Evolutionary conservation across 2,329 filamentous ascomycete genomes (phyloP).

Genomic region (Apiospora malaysiana): DNA sequence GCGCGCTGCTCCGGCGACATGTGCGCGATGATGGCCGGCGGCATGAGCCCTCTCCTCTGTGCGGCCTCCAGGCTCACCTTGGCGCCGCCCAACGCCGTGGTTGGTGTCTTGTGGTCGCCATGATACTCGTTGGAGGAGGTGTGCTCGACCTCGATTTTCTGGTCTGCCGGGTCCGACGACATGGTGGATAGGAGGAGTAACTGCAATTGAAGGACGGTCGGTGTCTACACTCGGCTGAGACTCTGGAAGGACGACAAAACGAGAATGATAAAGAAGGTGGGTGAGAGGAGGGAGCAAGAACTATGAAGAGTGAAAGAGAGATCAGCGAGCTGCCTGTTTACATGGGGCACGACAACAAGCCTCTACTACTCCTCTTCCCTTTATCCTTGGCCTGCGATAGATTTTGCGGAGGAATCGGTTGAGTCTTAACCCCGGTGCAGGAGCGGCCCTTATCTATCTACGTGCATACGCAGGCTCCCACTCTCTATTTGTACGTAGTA

Average conservation of each 20-base stretch:
- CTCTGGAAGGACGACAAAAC: not conserved
- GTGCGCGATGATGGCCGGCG: conserved; percentile 44
- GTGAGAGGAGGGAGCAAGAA: not conserved
- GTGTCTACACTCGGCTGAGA: not conserved
- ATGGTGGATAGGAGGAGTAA: not conserved
- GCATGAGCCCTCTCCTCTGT: conserved; percentile 34
- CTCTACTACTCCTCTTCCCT: not conserved
- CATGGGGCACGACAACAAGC: not conserved
- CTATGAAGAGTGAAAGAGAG: not conserved
- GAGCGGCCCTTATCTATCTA: not conserved
- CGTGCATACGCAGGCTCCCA: conserved; percentile 1
- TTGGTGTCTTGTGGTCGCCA: conserved; percentile 15
- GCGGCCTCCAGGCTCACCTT: conserved; percentile 25
- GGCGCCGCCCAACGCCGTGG: not conserved
- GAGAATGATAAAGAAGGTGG: not conserved
- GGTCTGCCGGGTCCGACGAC: conserved; percentile 21
- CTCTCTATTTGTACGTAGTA: conserved; percentile 1
- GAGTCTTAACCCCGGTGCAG: not conserved
- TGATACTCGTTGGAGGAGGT: conserved; percentile 22
- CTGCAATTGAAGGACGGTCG: not conserved
- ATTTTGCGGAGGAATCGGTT: not conserved
- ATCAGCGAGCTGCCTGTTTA: not conserved
- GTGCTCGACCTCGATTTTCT: conserved; percentile 22
- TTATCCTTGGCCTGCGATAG: not conserved
- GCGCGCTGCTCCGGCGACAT: conserved; percentile 57